phyloP scores from a whole-genome alignment of 2,329 filamentous ascomycete species.

The Daldinia sp. region DNA sequence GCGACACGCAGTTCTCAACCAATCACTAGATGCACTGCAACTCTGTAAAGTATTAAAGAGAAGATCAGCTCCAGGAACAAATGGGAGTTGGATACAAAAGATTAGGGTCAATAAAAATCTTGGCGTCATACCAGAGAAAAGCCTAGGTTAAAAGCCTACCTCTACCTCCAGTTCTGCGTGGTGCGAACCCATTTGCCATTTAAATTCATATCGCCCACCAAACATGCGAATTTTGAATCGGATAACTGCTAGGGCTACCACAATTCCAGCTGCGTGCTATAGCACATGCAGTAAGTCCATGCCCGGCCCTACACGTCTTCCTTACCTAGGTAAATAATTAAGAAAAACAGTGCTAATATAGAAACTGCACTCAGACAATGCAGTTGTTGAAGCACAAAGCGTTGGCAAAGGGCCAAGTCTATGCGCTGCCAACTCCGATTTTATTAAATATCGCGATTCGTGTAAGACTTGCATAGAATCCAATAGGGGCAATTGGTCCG shows the following conservation, averaged over 20 bases:
- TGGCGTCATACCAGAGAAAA: not conserved
- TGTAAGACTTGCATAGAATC: slow-evolving; percentile 17
- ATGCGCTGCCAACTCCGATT: slow-evolving; percentile 10
- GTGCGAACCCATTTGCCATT: not conserved
- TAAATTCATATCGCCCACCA: not conserved
- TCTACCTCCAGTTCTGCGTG: not conserved
- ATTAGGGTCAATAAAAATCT: not conserved
- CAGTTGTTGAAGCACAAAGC: slow-evolving; percentile 17
- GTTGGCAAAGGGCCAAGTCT: slow-evolving; percentile 7
- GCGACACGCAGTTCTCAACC: not conserved
- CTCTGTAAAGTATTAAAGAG: not conserved
- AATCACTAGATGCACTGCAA: not conserved
- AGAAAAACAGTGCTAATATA: not conserved
- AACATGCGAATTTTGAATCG: not conserved
- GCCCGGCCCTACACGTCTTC: not conserved
- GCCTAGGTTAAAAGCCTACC: not conserved
- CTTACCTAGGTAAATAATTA: not conserved
- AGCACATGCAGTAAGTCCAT: slow-evolving; percentile 25
- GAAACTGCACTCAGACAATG: slow-evolving; percentile 25
- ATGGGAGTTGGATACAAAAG: not conserved
- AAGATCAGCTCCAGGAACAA: not conserved
- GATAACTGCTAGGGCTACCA: not conserved
- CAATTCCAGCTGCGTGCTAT: slow-evolving; percentile 17
- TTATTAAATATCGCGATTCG: not conserved
- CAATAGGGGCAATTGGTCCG: not conserved